Percentiles rank a stretch among this genome's conserved stretches.
These are phyloP conservation scores for Cryphonectria carpinicola DNA, from an alignment of 2,329 filamentous ascomycete species.

Conservation along the genomic window DNA sequence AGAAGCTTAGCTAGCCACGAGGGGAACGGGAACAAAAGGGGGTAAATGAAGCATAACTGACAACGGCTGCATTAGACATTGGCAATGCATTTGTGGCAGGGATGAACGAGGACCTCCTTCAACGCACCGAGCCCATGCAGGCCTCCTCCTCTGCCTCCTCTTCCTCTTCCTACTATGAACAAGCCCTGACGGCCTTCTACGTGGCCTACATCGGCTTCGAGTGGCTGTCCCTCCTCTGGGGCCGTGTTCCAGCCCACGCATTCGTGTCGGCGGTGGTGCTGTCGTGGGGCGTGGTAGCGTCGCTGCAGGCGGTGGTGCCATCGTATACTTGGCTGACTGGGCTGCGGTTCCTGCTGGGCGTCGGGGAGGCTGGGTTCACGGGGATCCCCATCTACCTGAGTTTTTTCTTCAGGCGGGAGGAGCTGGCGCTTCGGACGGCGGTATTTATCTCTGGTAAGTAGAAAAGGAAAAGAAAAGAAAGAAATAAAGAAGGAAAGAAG, in stretches of 20 bases:
- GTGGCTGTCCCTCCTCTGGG: constrained; percentile 68
- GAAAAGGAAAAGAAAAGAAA: neutral
- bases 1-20: neutral
- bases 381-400: constrained; percentile 67
- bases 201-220: constrained; percentile 66
- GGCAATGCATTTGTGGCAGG: constrained; percentile 67
- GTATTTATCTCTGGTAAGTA: constrained; percentile 75
- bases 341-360: constrained; percentile 60
- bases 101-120: constrained; percentile 61
- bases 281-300: constrained; percentile 79
- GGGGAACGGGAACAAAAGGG: neutral
- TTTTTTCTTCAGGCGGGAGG: constrained; percentile 67
- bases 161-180: constrained; percentile 54
- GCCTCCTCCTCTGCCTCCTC: neutral
- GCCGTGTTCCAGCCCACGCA: constrained; percentile 61
- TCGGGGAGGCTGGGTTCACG: constrained; percentile 68
- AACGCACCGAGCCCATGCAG: neutral
- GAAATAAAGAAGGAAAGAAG: too few species aligned
- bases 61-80: constrained; percentile 51
- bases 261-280: constrained; percentile 67
- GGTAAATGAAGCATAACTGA: neutral
- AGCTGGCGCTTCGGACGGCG: constrained; percentile 83
- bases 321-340: constrained; percentile 64
- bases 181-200: constrained; percentile 66
- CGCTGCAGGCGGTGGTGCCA: constrained; percentile 68